Conservation (phyloP, 768 basidiomycete genomes). For the Gyrodon lividus region DNA sequence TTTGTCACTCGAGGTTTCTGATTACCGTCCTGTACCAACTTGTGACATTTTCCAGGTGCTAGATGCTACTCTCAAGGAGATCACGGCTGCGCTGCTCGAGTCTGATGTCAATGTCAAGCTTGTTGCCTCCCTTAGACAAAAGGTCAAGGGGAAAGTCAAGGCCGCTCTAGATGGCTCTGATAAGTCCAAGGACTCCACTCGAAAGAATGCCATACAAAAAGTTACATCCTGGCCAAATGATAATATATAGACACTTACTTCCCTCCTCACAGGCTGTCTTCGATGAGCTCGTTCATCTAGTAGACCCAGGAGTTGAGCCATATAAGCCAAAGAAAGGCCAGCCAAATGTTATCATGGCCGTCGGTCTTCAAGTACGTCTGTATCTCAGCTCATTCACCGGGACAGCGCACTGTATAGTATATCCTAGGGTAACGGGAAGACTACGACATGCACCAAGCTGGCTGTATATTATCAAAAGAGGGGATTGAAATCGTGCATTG, state of each 20-base stretch:
- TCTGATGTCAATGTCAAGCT: slow-evolving; percentile 99
- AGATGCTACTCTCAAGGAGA: slow-evolving; percentile 92
- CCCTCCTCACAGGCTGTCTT: slow-evolving; percentile 72
- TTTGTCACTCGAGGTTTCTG: slow-evolving; percentile 1
- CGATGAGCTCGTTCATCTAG: slow-evolving; percentile 92
- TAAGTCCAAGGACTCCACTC: slow-evolving; percentile 75
- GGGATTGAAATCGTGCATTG: slow-evolving; percentile 95
- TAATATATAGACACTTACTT: slow-evolving; percentile 9
- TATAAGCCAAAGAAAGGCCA: slow-evolving; percentile 97
- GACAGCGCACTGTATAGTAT: slow-evolving; percentile 2
- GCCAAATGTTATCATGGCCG: slow-evolving; percentile 94
- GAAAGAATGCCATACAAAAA: slow-evolving; percentile 90
- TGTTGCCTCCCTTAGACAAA: slow-evolving; percentile 80
- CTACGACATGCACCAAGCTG: slow-evolving; percentile 98
- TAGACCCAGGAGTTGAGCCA: slow-evolving; percentile 93
- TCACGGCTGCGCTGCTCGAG: slow-evolving; percentile 90
- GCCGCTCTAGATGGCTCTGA: slow-evolving; percentile 70
- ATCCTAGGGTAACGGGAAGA: slow-evolving; percentile 91
- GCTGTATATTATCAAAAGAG: slow-evolving; percentile 97
- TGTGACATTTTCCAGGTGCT: slow-evolving; percentile 60
- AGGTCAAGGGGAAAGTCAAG: slow-evolving; percentile 90
- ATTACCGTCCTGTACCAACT: slow-evolving; percentile 6
- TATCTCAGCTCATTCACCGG: not conserved
- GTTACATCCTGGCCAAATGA: slow-evolving; percentile 36
- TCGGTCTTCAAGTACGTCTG: slow-evolving; percentile 80